These are phyloP conservation scores for Hericium rajendrae DNA, from an alignment of 768 basidiomycete species.

Conservation along the genomic window DNA sequence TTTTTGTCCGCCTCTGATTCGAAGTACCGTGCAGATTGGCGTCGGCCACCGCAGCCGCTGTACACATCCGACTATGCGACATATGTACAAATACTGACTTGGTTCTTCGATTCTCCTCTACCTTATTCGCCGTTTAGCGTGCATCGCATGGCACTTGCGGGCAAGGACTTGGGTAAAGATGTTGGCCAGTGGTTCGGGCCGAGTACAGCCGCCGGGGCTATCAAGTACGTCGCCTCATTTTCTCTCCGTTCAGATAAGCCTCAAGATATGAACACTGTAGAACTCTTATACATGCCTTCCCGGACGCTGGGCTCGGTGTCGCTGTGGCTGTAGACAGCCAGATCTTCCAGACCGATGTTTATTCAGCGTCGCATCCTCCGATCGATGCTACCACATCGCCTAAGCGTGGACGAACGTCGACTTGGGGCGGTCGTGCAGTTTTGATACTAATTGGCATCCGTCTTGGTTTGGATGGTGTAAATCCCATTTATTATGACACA, in stretches of 20 bases:
- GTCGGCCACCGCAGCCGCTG: conserved; percentile 55
- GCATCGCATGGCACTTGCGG: conserved; percentile 91
- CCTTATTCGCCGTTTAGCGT: conserved; percentile 86
- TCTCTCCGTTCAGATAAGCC: background rate
- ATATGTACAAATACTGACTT: conserved; percentile 86
- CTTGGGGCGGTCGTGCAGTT: conserved; percentile 80
- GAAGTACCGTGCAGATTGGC: conserved; percentile 55
- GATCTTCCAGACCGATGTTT: conserved; percentile 81
- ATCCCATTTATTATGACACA: conserved; percentile 88
- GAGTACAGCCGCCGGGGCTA: conserved; percentile 92
- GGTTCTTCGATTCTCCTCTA: conserved; percentile 90
- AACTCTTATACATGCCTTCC: conserved; percentile 67
- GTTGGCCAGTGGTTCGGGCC: conserved; percentile 99
- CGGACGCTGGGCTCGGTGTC: conserved; percentile 73
- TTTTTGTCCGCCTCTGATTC: conserved; percentile 1
- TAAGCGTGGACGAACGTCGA: conserved; percentile 15
- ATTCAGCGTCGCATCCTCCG: conserved; percentile 49
- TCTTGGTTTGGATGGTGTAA: conserved; percentile 86
- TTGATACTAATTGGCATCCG: conserved; percentile 80
- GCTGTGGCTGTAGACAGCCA: conserved; percentile 75
- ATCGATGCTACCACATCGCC: conserved; percentile 17
- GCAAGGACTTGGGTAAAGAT: conserved; percentile 90
- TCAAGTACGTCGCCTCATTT: conserved; percentile 45
- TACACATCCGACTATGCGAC: conserved; percentile 62
- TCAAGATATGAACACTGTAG: conserved; percentile 28